These are phyloP conservation scores for Moesziomyces globuligerus DNA, from an alignment of 1,284 basidiomycete species.

Conservation along the genomic window DNA sequence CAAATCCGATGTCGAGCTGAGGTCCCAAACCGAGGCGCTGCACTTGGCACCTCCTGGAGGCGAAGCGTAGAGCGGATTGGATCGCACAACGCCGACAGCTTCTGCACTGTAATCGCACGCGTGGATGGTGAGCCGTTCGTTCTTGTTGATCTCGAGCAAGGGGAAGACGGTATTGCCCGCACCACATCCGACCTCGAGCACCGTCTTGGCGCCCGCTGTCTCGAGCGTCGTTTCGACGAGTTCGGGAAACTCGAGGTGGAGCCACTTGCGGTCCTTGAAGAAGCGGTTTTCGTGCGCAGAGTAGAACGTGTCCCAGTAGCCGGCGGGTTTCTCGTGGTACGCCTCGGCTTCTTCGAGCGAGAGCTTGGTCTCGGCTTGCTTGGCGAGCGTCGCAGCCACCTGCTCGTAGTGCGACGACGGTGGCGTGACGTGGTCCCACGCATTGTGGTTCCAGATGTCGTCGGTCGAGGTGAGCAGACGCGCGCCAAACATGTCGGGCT, in stretches of 20 bases:
- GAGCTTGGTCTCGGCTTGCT: constrained; percentile 54
- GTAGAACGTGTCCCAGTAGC: constrained; percentile 64
- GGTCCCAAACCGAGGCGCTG: constrained; percentile 87
- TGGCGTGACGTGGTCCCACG: constrained; percentile 64
- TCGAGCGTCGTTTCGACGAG: constrained; percentile 50
- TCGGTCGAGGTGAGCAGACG: constrained; percentile 42
- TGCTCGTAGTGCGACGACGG: constrained; percentile 48
- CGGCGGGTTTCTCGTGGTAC: constrained; percentile 53
- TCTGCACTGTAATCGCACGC: constrained; percentile 92
- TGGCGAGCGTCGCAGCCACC: constrained; percentile 42
- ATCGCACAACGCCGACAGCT: constrained; percentile 88
- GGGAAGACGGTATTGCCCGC: constrained; percentile 94
- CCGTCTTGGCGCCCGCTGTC: constrained; percentile 36
- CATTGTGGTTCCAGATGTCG: constrained; percentile 60
- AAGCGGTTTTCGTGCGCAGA: constrained; percentile 61
- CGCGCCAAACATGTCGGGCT: constrained; percentile 45
- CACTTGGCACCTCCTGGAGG: constrained; percentile 70
- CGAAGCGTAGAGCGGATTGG: constrained; percentile 33
- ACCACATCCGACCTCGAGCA: constrained; percentile 65
- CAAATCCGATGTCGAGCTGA: constrained; percentile 70
- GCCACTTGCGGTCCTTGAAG: constrained; percentile 66
- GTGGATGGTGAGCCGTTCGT: constrained; percentile 77
- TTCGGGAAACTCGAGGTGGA: constrained; percentile 65
- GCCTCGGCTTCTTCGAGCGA: constrained; percentile 43
- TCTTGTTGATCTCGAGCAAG: constrained; percentile 81